Conservation (phyloP, 805 yeast species). For the Suhomyces xylopsoci region DNA sequence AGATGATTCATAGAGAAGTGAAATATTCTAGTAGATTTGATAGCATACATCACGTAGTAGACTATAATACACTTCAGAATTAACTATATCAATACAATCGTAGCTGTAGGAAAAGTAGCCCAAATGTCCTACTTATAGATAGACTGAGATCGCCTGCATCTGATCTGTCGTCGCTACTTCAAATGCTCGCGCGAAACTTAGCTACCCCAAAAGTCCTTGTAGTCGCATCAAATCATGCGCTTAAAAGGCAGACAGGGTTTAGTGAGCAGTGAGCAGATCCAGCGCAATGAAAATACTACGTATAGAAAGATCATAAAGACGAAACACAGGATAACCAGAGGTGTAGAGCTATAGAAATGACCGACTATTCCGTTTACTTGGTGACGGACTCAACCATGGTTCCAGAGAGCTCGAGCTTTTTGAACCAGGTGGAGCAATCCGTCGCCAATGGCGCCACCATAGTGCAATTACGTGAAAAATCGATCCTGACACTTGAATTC, state of each 20-base stretch:
- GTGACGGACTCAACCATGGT: constrained; percentile 79
- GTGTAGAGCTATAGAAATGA: constrained; percentile 1
- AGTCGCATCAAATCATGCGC: not conserved
- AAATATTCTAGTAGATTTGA: not conserved
- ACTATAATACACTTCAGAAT: not conserved
- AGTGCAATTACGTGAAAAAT: constrained; percentile 82
- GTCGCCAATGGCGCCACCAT: constrained; percentile 72
- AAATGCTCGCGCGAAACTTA: not conserved
- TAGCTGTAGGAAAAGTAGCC: not conserved
- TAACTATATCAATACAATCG: not conserved
- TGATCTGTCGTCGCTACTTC: not conserved
- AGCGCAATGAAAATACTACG: not conserved
- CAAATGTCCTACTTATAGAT: no score
- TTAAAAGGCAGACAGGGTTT: not conserved
- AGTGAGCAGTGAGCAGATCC: not conserved
- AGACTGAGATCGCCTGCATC: no score
- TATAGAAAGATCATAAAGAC: not conserved
- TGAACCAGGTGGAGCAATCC: constrained; percentile 61
- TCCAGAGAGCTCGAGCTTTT: constrained; percentile 50
- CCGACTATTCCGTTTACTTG: constrained; percentile 64
- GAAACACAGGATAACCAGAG: not conserved
- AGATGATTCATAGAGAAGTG: not conserved
- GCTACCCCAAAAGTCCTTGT: not conserved
- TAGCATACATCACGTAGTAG: not conserved
- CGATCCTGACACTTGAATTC: constrained; percentile 64